A percentile compares a stretch with the other conserved stretches of the same genome.
phyloP scores from a whole-genome alignment of 129 eudicot species.

The Scalesia atractyloides region DNA sequence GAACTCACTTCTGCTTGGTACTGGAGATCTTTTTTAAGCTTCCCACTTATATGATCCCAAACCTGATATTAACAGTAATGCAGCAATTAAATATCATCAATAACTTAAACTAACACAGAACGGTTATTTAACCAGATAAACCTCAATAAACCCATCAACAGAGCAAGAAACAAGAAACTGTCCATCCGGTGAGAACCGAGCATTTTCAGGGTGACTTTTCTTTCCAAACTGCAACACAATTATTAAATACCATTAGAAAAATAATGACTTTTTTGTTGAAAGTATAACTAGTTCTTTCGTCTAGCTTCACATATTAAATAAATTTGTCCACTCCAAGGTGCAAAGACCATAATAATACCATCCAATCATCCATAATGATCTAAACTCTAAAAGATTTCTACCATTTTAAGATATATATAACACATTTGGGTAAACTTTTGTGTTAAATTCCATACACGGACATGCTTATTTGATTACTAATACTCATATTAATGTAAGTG shows the following conservation, averaged over 20 bases:
- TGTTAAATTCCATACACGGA: neutral
- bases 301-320: neutral
- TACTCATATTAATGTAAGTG: neutral
- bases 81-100: neutral
- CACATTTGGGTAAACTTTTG: neutral
- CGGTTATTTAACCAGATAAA: constrained; percentile 18
- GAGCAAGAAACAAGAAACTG: constrained; percentile 98
- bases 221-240: constrained; percentile 84
- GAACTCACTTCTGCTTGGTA: constrained; percentile 95
- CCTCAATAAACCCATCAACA: constrained; percentile 98
- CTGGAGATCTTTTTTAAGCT: constrained; percentile 94
- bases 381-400: neutral
- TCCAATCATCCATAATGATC: neutral
- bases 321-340: too few species aligned
- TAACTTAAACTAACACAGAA: constrained; percentile 13
- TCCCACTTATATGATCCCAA: constrained; percentile 93
- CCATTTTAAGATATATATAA: neutral
- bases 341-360: neutral
- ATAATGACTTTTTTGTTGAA: neutral
- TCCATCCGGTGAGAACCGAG: constrained; percentile 96
- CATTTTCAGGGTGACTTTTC: constrained; percentile 92
- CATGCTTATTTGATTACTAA: neutral
- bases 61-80: constrained; percentile 45
- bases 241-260: constrained; percentile 15
- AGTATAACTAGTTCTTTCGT: neutral